Evolutionary conservation across 768 basidiomycete species (phyloP), one percentile per base, ranked within the genome.

Genomic region (Mycena polygramma): DNA sequence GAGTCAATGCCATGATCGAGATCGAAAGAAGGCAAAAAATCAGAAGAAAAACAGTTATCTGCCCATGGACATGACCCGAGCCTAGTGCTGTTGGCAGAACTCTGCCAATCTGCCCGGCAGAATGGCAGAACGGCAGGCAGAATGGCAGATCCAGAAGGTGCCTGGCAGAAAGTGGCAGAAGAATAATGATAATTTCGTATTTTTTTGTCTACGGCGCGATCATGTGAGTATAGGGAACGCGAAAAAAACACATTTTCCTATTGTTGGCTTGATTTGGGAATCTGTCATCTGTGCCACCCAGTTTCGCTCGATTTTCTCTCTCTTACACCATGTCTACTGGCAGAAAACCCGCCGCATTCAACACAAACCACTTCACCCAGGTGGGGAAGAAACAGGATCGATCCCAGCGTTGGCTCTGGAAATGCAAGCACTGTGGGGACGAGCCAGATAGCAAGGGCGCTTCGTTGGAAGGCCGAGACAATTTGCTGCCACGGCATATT

Each of bases 341-440:
- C 41, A 39, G 57, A 4, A n/a, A 4, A 13, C 4, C 39, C 7
- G n/a, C 57, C 39, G 7, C 37, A 7, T 43, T 58, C 6, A 22
- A 9, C 37, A 58, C 36, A 24, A 58, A 58, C n/a, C 57, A 58
- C 22, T 58, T 58, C 39, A 58, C 57, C 5, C 36, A 37, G 17
- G 19, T 9, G 11, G 36, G 4, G 11, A 41, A 57, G n/a, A 17
- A 36, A 5, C 15, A 2, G 15, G 35, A 19, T 11, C 43, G 36
- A 22, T 22, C 22, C 8, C 43, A 58, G 24, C 57, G 57, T 2
- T 48, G 36, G 7, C 14, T 24, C 19, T 61, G 45, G 45, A 30
- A 48, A 1, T 61, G 59, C 46, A 61, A 61, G 6, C 49, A 61
- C 19, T 61, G 59, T 35, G 43, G 45, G 5, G 59, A 61, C n/a